Evolutionary conservation across 345 rosid species (phyloP).

Genomic region (Populus nigra): DNA sequence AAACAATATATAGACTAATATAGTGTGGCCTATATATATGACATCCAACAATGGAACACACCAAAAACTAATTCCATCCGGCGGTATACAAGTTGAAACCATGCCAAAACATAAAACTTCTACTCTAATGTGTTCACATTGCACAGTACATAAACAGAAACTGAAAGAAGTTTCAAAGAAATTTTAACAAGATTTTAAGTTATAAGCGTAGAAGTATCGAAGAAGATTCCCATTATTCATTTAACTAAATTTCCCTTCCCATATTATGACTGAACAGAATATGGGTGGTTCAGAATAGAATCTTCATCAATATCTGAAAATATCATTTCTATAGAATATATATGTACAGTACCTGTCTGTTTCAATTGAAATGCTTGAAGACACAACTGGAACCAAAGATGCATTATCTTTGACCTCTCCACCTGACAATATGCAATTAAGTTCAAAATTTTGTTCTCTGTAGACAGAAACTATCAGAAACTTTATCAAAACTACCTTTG

Average conservation of each 20-base stretch:
- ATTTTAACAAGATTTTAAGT: not conserved
- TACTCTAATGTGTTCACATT: not conserved
- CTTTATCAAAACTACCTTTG: conserved; percentile 42
- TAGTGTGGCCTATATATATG: not conserved
- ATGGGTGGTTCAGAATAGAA: not conserved
- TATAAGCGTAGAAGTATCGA: not conserved
- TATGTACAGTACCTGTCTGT: conserved; percentile 54
- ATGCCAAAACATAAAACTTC: not conserved
- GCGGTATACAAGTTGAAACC: not conserved
- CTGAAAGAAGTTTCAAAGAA: not conserved
- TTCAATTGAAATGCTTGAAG: conserved; percentile 57
- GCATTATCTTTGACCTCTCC: conserved; percentile 68
- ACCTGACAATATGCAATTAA: conserved; percentile 42
- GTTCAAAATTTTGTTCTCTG: not conserved
- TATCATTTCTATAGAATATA: not conserved
- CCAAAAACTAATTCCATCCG: not conserved
- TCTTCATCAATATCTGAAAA: not conserved
- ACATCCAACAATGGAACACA: not conserved
- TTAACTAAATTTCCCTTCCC: not conserved
- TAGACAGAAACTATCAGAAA: not conserved
- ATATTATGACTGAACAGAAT: not conserved
- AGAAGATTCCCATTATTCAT: not conserved
- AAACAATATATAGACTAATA: not conserved
- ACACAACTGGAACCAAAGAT: conserved; percentile 44
- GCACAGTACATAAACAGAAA: not conserved